phyloP scores from a whole-genome alignment of 345 rosid genomes.

The Turritis glabra region DNA sequence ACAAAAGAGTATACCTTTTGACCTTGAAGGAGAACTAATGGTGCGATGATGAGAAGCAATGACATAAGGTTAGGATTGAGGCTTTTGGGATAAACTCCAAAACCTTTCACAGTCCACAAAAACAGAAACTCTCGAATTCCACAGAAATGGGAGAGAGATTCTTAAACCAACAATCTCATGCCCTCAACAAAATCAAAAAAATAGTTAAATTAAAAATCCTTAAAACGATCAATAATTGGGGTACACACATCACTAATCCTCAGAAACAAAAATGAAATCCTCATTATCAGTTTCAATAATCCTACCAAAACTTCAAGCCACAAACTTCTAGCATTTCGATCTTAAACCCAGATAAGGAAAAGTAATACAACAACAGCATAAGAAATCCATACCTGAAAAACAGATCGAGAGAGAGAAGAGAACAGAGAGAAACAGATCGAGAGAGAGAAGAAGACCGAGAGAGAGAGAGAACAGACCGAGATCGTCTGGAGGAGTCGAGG shows the following conservation, averaged over 20 bases:
- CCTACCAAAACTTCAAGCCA: conserved; percentile 41
- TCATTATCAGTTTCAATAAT: conserved; percentile 23
- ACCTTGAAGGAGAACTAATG: conserved; percentile 32
- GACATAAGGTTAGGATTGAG: conserved; percentile 23
- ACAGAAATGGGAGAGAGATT: conserved; percentile 10
- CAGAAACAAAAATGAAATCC: neutral
- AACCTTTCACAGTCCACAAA: conserved; percentile 26
- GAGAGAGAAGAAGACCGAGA: too few relatives aligned
- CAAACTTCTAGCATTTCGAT: too few relatives aligned
- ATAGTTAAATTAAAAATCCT: neutral
- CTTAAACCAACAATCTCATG: neutral
- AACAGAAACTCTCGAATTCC: conserved; percentile 14
- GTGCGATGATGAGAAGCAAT: conserved; percentile 28
- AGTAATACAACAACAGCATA: too few relatives aligned
- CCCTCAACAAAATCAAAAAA: neutral
- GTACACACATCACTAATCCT: conserved; percentile 29
- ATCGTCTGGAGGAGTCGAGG: too few relatives aligned
- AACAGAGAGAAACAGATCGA: too few relatives aligned
- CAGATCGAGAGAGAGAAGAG: too few relatives aligned
- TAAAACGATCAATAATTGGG: conserved; percentile 22
- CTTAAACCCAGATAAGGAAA: too few relatives aligned
- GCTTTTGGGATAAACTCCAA: conserved; percentile 27
- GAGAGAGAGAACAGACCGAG: too few relatives aligned
- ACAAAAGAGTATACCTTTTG: conserved; percentile 28
- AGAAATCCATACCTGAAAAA: too few relatives aligned